Evolutionary conservation across 2,329 filamentous ascomycete species (phyloP).

Genomic region (Iodosphaeria phyllophila): DNA sequence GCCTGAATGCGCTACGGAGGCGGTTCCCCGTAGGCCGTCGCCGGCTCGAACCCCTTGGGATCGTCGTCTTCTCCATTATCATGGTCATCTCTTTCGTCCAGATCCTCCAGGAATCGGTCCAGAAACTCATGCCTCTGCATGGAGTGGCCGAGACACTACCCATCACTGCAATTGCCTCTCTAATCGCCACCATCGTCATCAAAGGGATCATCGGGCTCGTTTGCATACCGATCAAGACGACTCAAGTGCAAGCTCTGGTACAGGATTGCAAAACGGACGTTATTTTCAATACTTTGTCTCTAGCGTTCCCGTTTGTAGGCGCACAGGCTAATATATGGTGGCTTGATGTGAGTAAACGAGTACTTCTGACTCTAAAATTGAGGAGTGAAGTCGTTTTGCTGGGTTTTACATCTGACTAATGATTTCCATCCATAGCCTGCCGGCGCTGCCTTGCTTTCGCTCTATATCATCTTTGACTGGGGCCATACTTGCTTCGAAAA

Average conservation of each 20-base stretch:
- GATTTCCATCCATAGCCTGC: conserved; percentile 13
- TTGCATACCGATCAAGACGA: conserved; percentile 40
- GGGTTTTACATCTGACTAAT: neutral
- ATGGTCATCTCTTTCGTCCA: conserved; percentile 46
- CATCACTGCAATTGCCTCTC: conserved; percentile 19
- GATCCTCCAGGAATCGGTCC: conserved; percentile 39
- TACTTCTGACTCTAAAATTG: too few species aligned
- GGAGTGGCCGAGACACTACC: conserved; percentile 1
- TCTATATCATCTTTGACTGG: conserved; percentile 56
- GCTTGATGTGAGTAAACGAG: conserved; percentile 33
- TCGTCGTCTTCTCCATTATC: conserved; percentile 42
- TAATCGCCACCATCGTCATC: conserved; percentile 32
- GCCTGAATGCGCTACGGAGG: conserved; percentile 25
- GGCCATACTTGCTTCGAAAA: conserved; percentile 40
- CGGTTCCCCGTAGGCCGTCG: conserved; percentile 38
- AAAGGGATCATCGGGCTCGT: conserved; percentile 43
- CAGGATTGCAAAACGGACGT: conserved; percentile 45
- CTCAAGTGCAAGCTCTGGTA: conserved; percentile 42
- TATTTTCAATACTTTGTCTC: conserved; percentile 43
- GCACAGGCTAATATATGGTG: conserved; percentile 42
- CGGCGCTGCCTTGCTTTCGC: conserved; percentile 40
- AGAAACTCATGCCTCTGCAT: conserved; percentile 21
- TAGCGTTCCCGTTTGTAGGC: conserved; percentile 43
- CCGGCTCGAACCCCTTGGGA: conserved; percentile 40
- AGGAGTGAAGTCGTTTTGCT: too few species aligned